Evolutionary conservation across 176 grass and related monocot genomes (phyloP), one percentile per base, ranked within the genome.

Genomic region (Tillandsia fasciculata): DNA sequence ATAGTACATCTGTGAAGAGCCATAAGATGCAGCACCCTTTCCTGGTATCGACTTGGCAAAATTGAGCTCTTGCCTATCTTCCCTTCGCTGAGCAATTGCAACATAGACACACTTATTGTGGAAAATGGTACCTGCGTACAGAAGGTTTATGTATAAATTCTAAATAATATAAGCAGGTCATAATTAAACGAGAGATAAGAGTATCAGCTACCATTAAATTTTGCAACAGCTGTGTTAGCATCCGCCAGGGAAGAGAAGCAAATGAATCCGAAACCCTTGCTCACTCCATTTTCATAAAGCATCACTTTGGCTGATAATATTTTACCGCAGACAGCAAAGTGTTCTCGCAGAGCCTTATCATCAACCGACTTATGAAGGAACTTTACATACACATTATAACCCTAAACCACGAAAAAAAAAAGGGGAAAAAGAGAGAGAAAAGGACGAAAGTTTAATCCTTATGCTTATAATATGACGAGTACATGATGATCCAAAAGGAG

Each of bases 221-320:
- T 12, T 17, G 50, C 47, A 17, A 75, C 48, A 53, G 61, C 73
- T 1, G 28, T 20, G 14, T 33, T 66, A 28, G 73, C 63, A 11
- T 75, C 73, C 12, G 27, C 48, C 27, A 26, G 2, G 8, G 73
- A 75, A 10, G 50, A 75, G 63, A 75, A 75, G 8, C 14, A 61
- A 12, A 75, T 63, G 52, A 75, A 75, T 65, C 73, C 73, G 53
- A 66, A 65, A 18, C 73, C 73, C 73, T 48, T 66, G 63, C 73
- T 66, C 48, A 11, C 23, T 33, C 63, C 73, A 53, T 53, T 75
- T 53, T 28, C 65, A 42, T 65, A 29, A 22, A 29, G 63, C 49
- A 75, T 66, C 26, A 66, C 73, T 23, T 28, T 65, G 17, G 59
- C 17, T 17, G 48, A 75, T 5, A 52, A 14, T 65, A 75, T 52